These are phyloP conservation scores for Talaromyces wortmannii DNA, from an alignment of 495 filamentous ascomycete genomes.

Conservation along the genomic window DNA sequence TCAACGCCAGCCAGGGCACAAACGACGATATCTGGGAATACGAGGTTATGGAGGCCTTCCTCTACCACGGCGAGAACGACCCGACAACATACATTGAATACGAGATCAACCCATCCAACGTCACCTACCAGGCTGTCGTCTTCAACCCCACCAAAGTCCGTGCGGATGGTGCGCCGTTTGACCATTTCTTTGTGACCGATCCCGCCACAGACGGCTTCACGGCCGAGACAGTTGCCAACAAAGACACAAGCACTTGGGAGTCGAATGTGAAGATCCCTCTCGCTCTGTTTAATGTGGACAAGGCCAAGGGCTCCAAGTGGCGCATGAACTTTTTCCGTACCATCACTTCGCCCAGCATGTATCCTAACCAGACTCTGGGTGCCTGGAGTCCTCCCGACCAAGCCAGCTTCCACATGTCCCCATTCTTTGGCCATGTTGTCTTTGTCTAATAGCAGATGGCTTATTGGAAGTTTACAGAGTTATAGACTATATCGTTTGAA, in stretches of 20 bases:
- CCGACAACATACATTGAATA: conserved; percentile 4
- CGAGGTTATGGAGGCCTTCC: conserved; percentile 5
- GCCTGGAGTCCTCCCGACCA: conserved; percentile 2
- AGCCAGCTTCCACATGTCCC: conserved; percentile 5
- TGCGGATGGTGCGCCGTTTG: conserved; percentile 2
- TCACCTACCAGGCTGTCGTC: conserved; percentile 4
- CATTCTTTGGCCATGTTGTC: conserved; percentile 2
- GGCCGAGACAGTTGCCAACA: not conserved
- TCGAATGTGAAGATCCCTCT: conserved; percentile 1
- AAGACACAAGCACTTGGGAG: not conserved
- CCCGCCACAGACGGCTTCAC: conserved; percentile 3
- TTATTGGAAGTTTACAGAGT: not conserved
- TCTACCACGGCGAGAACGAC: conserved; percentile 4
- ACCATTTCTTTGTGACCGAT: conserved; percentile 4
- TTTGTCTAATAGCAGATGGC: not conserved
- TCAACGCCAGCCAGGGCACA: conserved; percentile 3
- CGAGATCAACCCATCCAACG: conserved; percentile 2
- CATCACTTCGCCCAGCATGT: conserved; percentile 3
- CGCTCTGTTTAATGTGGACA: conserved; percentile 1
- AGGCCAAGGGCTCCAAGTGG: conserved; percentile 1
- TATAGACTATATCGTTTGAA: not conserved
- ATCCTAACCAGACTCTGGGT: conserved; percentile 3
- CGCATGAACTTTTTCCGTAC: conserved; percentile 6
- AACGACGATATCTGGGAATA: conserved; percentile 6
- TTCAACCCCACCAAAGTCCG: conserved; percentile 4